Percentiles rank a stretch among this genome's conserved stretches.
Conservation (phyloP, 345 rosid species). For the Clarkia xantiana region DNA sequence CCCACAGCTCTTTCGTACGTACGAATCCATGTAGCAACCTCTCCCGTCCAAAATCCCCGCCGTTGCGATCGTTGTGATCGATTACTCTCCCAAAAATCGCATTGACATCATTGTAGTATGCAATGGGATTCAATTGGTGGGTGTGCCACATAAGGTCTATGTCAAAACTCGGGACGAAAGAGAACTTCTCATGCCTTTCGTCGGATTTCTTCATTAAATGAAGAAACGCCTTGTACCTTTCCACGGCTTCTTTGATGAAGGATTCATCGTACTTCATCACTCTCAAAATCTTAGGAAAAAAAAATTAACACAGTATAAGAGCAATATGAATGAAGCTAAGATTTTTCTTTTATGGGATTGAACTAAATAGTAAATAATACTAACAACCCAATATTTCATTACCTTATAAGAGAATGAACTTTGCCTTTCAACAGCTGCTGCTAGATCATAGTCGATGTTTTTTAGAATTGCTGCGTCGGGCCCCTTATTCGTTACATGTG, state of each 20-base stretch:
- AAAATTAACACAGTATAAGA: too few relatives aligned
- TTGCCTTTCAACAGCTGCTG: slow-evolving; percentile 1
- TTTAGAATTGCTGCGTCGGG: not conserved
- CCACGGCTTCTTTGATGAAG: slow-evolving; percentile 17
- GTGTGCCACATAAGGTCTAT: slow-evolving; percentile 15
- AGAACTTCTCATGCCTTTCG: slow-evolving; percentile 12
- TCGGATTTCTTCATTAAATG: slow-evolving; percentile 17
- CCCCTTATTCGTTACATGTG: not conserved
- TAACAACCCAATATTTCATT: too few relatives aligned
- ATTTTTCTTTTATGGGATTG: too few relatives aligned
- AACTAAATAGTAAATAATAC: too few relatives aligned
- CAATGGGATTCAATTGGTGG: not conserved
- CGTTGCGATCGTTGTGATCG: slow-evolving; percentile 3
- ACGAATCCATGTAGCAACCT: not conserved
- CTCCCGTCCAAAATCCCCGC: not conserved
- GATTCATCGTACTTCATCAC: slow-evolving; percentile 10
- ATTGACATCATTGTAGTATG: not conserved
- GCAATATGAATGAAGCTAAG: too few relatives aligned
- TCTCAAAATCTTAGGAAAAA: not conserved
- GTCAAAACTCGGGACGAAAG: slow-evolving; percentile 19
- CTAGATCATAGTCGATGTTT: not conserved
- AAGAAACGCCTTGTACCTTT: slow-evolving; percentile 20
- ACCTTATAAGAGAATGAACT: not conserved
- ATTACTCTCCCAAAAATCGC: not conserved
- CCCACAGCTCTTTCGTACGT: not conserved